These are phyloP conservation scores for Fragaria ananassa DNA, from an alignment of 306 rosid species.

Conservation along the genomic window DNA sequence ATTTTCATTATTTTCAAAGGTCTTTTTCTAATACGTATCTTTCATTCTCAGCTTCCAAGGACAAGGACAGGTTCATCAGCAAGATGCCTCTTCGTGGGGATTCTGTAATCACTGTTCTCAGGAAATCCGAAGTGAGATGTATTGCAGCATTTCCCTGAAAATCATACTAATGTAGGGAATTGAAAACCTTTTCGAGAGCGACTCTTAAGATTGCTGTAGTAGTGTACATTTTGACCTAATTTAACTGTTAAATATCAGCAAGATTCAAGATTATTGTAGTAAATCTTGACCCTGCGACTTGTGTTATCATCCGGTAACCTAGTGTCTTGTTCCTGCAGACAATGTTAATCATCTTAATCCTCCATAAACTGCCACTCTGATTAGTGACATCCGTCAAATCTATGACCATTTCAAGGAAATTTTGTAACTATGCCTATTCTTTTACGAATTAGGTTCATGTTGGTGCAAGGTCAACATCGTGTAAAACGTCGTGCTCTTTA, in stretches of 20 bases:
- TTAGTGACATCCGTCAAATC: neutral
- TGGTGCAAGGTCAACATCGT: neutral
- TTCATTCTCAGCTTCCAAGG: constrained; percentile 57
- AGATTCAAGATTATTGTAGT: too few species aligned
- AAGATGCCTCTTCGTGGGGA: constrained; percentile 91
- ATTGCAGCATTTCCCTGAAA: neutral
- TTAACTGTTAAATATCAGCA: too few species aligned
- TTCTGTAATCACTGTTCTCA: constrained; percentile 83
- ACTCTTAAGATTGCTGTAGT: too few species aligned
- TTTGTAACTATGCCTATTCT: neutral
- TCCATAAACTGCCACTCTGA: too few species aligned
- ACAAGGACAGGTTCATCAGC: constrained; percentile 89
- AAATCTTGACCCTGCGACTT: too few species aligned
- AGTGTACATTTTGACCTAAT: too few species aligned
- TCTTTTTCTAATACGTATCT: neutral
- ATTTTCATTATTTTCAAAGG: neutral
- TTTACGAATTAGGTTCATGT: neutral
- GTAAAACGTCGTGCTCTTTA: neutral
- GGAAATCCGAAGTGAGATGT: constrained; percentile 74
- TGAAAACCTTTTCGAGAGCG: neutral
- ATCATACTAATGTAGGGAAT: neutral
- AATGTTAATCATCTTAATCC: too few species aligned
- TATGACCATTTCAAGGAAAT: neutral
- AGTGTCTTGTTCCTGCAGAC: too few species aligned
- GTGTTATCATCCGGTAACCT: too few species aligned